Conservation (phyloP, 352 stramenopile genomes). For the Blastocystis sp. region DNA sequence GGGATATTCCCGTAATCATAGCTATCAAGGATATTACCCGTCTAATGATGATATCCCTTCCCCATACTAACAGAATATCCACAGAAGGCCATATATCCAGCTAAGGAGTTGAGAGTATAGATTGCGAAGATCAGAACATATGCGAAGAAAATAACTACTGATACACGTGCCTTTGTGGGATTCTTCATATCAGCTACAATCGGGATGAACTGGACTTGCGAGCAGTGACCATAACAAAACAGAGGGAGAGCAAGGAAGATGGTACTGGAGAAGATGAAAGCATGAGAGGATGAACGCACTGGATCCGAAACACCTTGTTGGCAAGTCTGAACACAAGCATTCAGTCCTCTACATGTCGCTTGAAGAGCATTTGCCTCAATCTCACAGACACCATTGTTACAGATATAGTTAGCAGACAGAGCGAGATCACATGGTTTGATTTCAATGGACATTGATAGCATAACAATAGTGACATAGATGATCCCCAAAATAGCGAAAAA, state of each 20-base stretch:
- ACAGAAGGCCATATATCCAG: conserved; percentile 57
- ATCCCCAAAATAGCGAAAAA: conserved; percentile 50
- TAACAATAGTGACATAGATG: conserved; percentile 57
- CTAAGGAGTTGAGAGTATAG: conserved; percentile 56
- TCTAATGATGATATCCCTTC: neutral
- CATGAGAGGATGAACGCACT: conserved; percentile 5
- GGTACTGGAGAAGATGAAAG: conserved; percentile 47
- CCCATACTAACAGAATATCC: conserved; percentile 1
- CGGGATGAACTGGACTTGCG: conserved; percentile 61
- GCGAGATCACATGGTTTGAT: conserved; percentile 46
- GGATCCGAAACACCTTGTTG: conserved; percentile 18
- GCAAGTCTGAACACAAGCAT: conserved; percentile 19
- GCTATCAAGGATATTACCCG: conserved; percentile 54
- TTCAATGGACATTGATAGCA: neutral
- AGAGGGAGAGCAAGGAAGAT: conserved; percentile 59
- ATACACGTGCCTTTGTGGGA: conserved; percentile 34
- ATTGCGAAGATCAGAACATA: conserved; percentile 56
- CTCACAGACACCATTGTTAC: neutral
- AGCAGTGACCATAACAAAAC: conserved; percentile 61
- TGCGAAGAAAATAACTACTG: conserved; percentile 34
- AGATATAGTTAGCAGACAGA: conserved; percentile 1
- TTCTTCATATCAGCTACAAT: conserved; percentile 46
- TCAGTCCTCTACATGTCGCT: neutral
- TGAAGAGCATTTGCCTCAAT: conserved; percentile 19
- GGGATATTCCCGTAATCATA: neutral